Base-by-base conservation (phyloP, 129 eudicot genomes). In the Flaveria ramosissima region DNA sequence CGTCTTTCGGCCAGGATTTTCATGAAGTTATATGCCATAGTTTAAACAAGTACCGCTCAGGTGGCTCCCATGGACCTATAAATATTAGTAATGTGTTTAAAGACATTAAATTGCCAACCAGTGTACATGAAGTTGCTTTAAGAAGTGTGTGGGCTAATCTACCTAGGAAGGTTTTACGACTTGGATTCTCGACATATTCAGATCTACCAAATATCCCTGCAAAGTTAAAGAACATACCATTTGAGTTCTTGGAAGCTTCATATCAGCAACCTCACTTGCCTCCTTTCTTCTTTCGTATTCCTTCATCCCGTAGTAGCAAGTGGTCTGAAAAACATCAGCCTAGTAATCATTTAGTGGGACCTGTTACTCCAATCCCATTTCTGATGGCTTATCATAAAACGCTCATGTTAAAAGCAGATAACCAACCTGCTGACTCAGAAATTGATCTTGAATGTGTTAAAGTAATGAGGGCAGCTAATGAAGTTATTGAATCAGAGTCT, bases 71-170 rank as follows among this genome's bases (percentile, higher is more conserved):
- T 17, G 82, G 64, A 65, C 26, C 80, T 51, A 11, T 70, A 17
- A 43, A 63, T 19, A 70, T 77, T 36, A 73, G 24, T 42, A 81
- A 83, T 70, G 82, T 81, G 55, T 71, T 88, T 60, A 82, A 76
- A 39, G 96, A 83, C 67, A 43, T 88, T 46, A 67, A 66, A 52
- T 74, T 77, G 78, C 96, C 93, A 36, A 90, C 87, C 1, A 92
- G 90, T 76, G 43, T 88, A 68, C 81, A 81, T 53, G 98, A 92
- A 81, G 79, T 86, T 73, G 90, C 90, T 60, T 71, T 82, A 65
- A 82, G 83, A 56, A 74, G 76, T 26, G 59, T 80, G 12, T 90
- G 89, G 87, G 71, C 84, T 5, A 77, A 74, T 48, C 81, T 92
- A 68, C 96, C 96, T 12, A 72, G 77, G 48, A 61, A 75, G 73